A percentile compares a stretch with the other conserved stretches of the same genome.
These are phyloP conservation scores for Dryadomyces sulphureus DNA, from an alignment of 2,329 filamentous ascomycete species.

Conservation along the genomic window DNA sequence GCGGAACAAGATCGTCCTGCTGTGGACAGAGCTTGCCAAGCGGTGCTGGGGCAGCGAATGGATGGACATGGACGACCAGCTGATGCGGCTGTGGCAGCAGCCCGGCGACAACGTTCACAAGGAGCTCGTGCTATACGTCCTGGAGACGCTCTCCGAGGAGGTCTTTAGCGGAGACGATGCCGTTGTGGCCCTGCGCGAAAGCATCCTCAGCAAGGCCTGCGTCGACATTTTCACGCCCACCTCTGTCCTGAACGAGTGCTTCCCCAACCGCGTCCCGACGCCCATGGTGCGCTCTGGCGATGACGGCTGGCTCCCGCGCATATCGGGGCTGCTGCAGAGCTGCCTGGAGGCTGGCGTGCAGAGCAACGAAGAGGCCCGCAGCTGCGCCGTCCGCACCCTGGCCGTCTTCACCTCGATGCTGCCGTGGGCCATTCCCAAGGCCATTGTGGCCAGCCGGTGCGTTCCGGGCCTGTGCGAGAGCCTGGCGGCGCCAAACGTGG, in stretches of 20 bases:
- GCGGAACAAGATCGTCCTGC: constrained; percentile 81
- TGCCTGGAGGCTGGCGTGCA: constrained; percentile 54
- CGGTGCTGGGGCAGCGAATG: constrained; percentile 84
- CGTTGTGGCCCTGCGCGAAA: constrained; percentile 68
- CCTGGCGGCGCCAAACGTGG: constrained; percentile 53
- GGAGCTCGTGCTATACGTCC: constrained; percentile 72
- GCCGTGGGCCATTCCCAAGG: constrained; percentile 77
- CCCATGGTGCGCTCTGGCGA: constrained; percentile 59
- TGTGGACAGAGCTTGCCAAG: constrained; percentile 94
- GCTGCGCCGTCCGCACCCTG: constrained; percentile 62
- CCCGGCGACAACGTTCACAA: constrained; percentile 51
- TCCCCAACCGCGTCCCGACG: constrained; percentile 55
- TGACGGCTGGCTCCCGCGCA: constrained; percentile 76
- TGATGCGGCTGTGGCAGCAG: constrained; percentile 71
- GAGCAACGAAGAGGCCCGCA: constrained; percentile 50
- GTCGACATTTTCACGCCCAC: constrained; percentile 88
- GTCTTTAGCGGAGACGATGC: constrained; percentile 85
- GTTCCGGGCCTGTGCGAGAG: constrained; percentile 57
- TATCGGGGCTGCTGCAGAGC: constrained; percentile 58
- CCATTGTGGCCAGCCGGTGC: constrained; percentile 56
- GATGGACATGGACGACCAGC: constrained; percentile 81
- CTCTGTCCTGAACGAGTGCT: constrained; percentile 57
- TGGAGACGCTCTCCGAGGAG: constrained; percentile 89
- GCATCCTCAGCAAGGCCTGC: constrained; percentile 71
- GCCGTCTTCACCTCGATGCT: constrained; percentile 65